Conservation (phyloP, 371 early-diverging fungal species). For the Mucor racemosus region DNA sequence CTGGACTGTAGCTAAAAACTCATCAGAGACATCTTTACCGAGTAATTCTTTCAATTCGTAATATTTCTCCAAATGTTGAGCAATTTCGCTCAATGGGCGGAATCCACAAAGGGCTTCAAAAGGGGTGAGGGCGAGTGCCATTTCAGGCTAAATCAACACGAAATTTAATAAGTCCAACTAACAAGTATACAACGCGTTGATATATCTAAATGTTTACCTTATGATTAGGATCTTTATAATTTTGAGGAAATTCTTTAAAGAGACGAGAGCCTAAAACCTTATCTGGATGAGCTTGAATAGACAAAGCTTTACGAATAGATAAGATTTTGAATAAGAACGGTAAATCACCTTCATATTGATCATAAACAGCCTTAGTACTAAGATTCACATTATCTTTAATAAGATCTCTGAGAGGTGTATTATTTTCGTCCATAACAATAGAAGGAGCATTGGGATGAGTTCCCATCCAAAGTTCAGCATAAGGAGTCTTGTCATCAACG, state of each 20-base stretch:
- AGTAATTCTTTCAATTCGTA: constrained; percentile 80
- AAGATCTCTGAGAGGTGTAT: constrained; percentile 60
- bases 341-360: constrained; percentile 75
- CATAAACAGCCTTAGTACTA: constrained; percentile 56
- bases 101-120: constrained; percentile 98
- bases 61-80: constrained; percentile 61
- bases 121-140: constrained; percentile 94
- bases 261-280: constrained; percentile 81
- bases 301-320: constrained; percentile 92
- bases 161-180: not conserved
- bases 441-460: constrained; percentile 96
- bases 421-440: constrained; percentile 39
- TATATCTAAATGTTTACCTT: constrained; percentile 34
- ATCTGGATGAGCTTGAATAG: constrained; percentile 98
- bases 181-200: not conserved
- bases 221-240: constrained; percentile 81
- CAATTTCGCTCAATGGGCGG: constrained; percentile 84
- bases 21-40: constrained; percentile 46
- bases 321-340: constrained; percentile 98
- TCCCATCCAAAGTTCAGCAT: constrained; percentile 99
- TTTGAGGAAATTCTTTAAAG: constrained; percentile 70
- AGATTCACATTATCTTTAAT: constrained; percentile 52
- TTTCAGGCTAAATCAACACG: constrained; percentile 80
- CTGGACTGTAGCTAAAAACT: constrained; percentile 40
- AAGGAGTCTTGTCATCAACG: constrained; percentile 72